These are phyloP conservation scores for Trypanosoma platydactyli DNA, from an alignment of 208 protist species.

Conservation along the genomic window DNA sequence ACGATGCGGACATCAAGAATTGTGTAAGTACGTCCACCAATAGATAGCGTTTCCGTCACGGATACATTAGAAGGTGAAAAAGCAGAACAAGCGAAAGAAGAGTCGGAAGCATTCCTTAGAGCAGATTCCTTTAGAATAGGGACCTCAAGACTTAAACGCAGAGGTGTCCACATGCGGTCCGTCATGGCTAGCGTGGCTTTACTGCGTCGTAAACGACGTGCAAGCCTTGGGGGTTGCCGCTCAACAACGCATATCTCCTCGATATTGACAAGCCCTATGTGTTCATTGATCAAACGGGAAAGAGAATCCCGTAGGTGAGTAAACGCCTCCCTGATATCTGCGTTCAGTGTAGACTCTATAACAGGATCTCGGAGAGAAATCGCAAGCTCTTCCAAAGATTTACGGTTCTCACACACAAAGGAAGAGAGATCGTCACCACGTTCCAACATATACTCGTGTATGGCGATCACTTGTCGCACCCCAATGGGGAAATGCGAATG, in stretches of 20 bases:
- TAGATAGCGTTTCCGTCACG: background rate
- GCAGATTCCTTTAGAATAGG: background rate
- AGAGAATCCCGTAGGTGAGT: conserved; percentile 12
- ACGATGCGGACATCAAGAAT: conserved; percentile 13
- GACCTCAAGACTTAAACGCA: conserved; percentile 17
- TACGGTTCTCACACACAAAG: conserved; percentile 33
- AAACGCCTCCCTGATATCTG: conserved; percentile 14
- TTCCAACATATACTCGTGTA: conserved; percentile 54
- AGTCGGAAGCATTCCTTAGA: background rate
- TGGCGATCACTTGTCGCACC: conserved; percentile 26
- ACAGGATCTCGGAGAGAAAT: conserved; percentile 4
- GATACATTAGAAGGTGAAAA: background rate
- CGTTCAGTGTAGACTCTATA: background rate
- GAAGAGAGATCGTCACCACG: conserved; percentile 38
- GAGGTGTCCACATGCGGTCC: conserved; percentile 27
- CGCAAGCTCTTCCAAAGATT: conserved; percentile 37
- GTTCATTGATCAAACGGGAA: conserved; percentile 15
- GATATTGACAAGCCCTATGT: conserved; percentile 18
- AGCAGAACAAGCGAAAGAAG: background rate
- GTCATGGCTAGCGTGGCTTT: conserved; percentile 12
- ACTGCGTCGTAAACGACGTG: conserved; percentile 16
- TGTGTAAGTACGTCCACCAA: conserved; percentile 10
- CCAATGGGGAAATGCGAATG: background rate
- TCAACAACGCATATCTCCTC: conserved; percentile 21
- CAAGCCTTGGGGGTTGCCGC: conserved; percentile 10